Evolutionary conservation across 2,329 filamentous ascomycete species (phyloP), one percentile per base, ranked within the genome.

Genomic region (Verticillium isaacii): DNA sequence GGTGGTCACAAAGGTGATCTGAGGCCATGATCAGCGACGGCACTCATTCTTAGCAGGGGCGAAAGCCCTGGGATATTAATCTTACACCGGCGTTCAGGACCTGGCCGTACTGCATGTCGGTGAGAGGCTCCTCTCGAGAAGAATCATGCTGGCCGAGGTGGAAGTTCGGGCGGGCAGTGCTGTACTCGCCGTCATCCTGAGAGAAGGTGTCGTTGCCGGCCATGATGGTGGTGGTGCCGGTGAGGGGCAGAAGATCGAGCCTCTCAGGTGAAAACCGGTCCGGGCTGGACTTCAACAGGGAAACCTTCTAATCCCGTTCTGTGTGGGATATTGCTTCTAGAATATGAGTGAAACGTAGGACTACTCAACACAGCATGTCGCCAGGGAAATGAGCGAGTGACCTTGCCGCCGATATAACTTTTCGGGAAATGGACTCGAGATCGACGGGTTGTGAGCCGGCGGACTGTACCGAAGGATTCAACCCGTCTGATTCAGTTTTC

Each of bases 1-100:
- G 19, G 87, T 88, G 5, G 91, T 93, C 66, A 91, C 83, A 79
- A 93, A 91, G 71, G 89, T 86, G 78, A 94, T 92, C 90, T 93
- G 60, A 63, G 59, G 58, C 57, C 57, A 60, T 55, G 45, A 32
- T 54, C 41, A 52, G 58, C 36, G 59, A 60, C n/a, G 45, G 19
- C 19, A 23, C 45, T 25, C n/a, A 61, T 69, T 64, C 67, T 29
- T 29, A 5, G 58, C 70, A 61, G 32, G 9, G 9, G 45, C 23
- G 12, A 9, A 36, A 29, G 59, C n/a, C 56, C 17, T 57, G 57
- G 60, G 58, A 60, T 61, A 59, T 6, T 29, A 60, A 65, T 79
- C 86, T 79, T 82, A 90, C 88, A 77, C 88, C 88, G 65, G 84
- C 78, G 69, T 89, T 89, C 66, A 92, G 82, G 12, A 91, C 82